These are phyloP conservation scores for Fraxinus albicans DNA, from an alignment of 305 asterid species.

Conservation along the genomic window DNA sequence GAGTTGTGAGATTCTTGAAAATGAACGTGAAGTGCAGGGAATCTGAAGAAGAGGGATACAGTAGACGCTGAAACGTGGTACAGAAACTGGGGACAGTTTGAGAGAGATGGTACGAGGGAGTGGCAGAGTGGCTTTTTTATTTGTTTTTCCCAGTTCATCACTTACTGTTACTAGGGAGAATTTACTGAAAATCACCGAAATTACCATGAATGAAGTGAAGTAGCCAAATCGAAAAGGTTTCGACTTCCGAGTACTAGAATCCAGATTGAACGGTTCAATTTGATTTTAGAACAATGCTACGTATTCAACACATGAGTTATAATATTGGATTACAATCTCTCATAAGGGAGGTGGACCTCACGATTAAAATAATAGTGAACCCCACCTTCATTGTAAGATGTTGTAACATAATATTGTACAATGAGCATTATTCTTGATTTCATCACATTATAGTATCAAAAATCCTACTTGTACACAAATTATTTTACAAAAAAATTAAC, in stretches of 20 bases:
- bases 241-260: not conserved
- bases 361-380: too few species aligned
- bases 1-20: not conserved
- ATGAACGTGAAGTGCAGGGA: not conserved
- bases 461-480: too few species aligned
- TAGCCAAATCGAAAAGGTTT: not conserved
- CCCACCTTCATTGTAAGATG: too few species aligned
- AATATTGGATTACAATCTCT: too few species aligned
- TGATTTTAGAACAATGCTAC: too few species aligned
- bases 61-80: not conserved
- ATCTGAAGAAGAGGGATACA: not conserved
- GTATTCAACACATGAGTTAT: too few species aligned
- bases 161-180: not conserved
- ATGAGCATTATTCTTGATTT: too few species aligned
- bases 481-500: too few species aligned
- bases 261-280: not conserved
- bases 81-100: not conserved
- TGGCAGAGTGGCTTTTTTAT: not conserved
- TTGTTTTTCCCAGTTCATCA: not conserved
- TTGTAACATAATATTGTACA: too few species aligned
- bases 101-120: not conserved
- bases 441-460: too few species aligned
- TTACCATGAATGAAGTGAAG: not conserved
- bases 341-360: too few species aligned
- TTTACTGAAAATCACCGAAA: not conserved